Conservation (phyloP, 805 yeast species). For the Schwanniomyces occidentalis region DNA sequence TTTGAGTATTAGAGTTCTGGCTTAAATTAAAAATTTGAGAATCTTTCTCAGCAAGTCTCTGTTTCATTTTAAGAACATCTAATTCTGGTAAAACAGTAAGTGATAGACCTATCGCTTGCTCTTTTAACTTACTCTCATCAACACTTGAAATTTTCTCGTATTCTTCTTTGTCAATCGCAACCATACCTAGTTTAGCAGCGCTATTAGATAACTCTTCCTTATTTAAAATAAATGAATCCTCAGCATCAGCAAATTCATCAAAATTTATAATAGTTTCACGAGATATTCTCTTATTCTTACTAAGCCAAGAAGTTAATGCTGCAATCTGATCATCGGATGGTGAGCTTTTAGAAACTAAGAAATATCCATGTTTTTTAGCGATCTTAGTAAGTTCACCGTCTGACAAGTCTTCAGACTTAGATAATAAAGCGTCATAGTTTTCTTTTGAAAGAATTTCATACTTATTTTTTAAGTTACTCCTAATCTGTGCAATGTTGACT, state of each 20-base stretch:
- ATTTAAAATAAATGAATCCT: slow-evolving; percentile 28
- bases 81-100: slow-evolving; percentile 27
- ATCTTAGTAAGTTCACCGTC: too few relatives aligned
- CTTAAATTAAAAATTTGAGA: slow-evolving; percentile 24
- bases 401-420: too few relatives aligned
- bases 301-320: neutral
- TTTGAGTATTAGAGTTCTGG: slow-evolving; percentile 8
- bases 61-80: slow-evolving; percentile 24
- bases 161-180: slow-evolving; percentile 21
- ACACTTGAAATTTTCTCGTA: slow-evolving; percentile 16
- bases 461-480: too few relatives aligned
- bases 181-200: slow-evolving; percentile 27
- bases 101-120: slow-evolving; percentile 19
- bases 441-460: too few relatives aligned
- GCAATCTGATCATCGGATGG: neutral
- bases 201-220: slow-evolving; percentile 25
- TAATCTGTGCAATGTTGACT: too few relatives aligned
- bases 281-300: slow-evolving; percentile 1
- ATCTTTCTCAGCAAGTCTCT: slow-evolving; percentile 30
- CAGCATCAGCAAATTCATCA: slow-evolving; percentile 23
- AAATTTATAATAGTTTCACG: slow-evolving; percentile 7
- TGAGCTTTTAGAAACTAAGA: neutral
- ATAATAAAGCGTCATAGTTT: too few relatives aligned
- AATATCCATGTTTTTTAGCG: slow-evolving; percentile 1
- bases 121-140: slow-evolving; percentile 16